phyloP scores from a whole-genome alignment of 345 rosid genomes.

The Populus ilicifolia region DNA sequence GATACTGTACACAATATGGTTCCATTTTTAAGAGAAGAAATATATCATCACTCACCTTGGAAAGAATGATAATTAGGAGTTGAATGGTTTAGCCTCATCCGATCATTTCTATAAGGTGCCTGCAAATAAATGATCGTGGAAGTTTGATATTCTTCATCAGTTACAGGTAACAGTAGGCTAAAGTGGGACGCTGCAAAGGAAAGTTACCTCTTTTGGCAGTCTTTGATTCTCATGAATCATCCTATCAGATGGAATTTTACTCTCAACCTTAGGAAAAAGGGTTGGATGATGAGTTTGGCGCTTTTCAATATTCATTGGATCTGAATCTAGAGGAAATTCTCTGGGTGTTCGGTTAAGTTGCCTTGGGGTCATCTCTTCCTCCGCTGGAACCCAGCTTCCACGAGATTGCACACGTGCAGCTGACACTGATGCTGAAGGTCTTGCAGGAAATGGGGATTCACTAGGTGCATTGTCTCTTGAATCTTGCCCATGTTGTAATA shows the following conservation, averaged over 20 bases:
- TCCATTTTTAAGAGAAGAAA: background rate
- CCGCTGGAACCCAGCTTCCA: conserved; percentile 71
- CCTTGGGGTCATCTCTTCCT: conserved; percentile 82
- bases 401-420: conserved; percentile 59
- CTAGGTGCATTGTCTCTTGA: conserved; percentile 58
- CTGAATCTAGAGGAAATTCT: conserved; percentile 67
- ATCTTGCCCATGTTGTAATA: conserved; percentile 98
- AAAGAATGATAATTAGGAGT: conserved; percentile 52
- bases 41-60: conserved; percentile 46
- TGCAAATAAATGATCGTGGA: conserved; percentile 33
- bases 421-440: conserved; percentile 59
- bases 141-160: background rate
- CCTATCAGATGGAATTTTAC: conserved; percentile 62
- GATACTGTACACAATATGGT: background rate
- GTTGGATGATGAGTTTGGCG: conserved; percentile 55
- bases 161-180: background rate
- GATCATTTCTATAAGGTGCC: conserved; percentile 59
- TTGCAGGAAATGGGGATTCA: conserved; percentile 67
- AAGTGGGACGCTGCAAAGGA: background rate
- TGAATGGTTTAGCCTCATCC: conserved; percentile 44
- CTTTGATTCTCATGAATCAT: conserved; percentile 73
- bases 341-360: conserved; percentile 57
- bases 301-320: conserved; percentile 60
- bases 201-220: conserved; percentile 68
- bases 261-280: conserved; percentile 62